Percentiles rank a stretch among this genome's conserved stretches.
Conservation (phyloP, 495 filamentous ascomycete genomes). For the Daldinia concentrica region DNA sequence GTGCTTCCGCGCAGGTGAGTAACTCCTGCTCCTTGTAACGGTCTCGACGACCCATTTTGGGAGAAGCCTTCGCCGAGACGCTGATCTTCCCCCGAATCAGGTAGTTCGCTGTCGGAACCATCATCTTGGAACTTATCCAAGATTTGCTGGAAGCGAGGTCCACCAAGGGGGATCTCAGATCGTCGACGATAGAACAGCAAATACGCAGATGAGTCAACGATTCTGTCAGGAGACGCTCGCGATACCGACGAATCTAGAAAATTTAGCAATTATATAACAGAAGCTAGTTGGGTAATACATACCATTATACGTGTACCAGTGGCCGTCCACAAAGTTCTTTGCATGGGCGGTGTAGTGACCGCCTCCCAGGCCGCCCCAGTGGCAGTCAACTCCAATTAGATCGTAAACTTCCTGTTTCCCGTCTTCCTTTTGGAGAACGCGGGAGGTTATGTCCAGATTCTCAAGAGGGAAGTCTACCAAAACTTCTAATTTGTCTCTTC, state of each 20-base stretch:
- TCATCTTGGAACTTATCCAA: slow-evolving; percentile 64
- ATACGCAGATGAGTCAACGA: slow-evolving; percentile 77
- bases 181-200: slow-evolving; percentile 95
- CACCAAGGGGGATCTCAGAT: slow-evolving; percentile 77
- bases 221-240: slow-evolving; percentile 44
- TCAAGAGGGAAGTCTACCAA: slow-evolving; percentile 93
- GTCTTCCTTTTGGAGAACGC: slow-evolving; percentile 79
- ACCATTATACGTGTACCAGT: slow-evolving; percentile 98
- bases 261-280: slow-evolving; percentile 31
- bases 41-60: slow-evolving; percentile 86
- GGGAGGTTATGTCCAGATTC: slow-evolving; percentile 78
- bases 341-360: slow-evolving; percentile 96
- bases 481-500: slow-evolving; percentile 88
- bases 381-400: slow-evolving; percentile 92
- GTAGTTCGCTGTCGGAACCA: slow-evolving; percentile 51
- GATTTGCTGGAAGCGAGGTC: slow-evolving; percentile 73
- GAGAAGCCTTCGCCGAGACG: slow-evolving; percentile 84
- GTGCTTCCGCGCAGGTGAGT: slow-evolving; percentile 72
- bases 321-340: slow-evolving; percentile 83
- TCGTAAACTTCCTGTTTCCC: slow-evolving; percentile 88
- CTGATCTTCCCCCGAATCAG: slow-evolving; percentile 81
- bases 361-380: slow-evolving; percentile 89
- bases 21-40: slow-evolving; percentile 77
- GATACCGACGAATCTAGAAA: slow-evolving; percentile 74
- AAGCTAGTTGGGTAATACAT: slow-evolving; percentile 46